Evolutionary conservation across 129 eudicot genomes (phyloP), one percentile per base, ranked within the genome.

Genomic region (Ambrosia artemisiifolia): DNA sequence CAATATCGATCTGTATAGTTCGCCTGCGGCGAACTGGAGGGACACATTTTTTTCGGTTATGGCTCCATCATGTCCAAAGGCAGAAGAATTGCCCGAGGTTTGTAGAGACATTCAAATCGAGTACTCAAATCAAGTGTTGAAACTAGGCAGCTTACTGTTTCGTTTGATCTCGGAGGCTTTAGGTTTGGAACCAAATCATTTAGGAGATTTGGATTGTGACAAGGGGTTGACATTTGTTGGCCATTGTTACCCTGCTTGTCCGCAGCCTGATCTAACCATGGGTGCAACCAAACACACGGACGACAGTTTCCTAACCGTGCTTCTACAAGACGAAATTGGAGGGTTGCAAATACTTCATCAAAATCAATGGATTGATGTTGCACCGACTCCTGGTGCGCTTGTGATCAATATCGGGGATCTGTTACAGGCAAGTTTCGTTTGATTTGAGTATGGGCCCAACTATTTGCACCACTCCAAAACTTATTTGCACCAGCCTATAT

Each of bases 171-270:
- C 90, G 0, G 86, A 87, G 79, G 91, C 80, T 7, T 83, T 90
- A 16, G 90, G 85, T 16, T 80, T 90, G 18, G 57, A 79, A 2
- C 18, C 75, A 7, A 62, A 61, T 57, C 73, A 83, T 44, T 64
- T 91, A 1, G 40, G 6, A 0, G 80, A 77, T 33, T 5, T 82
- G 77, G 84, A 54, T 46, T 79, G 81, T 59, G 77, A 61, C 35
- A 55, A 82, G 61, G 61, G 61, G 24, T 71, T 61, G 6, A 1
- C n/a, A 4, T 34, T 79, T 8, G 5, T 51, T 0, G 69, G 76
- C 5, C 81, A 85, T 36, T 85, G 30, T 44, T 85, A 85, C 17
- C 89, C 86, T 13, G 74, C 89, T 49, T 85, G 89, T 63, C 89
- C 84, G 3, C 77, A 85, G 32, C 89, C 89, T 19, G 77, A 78